Percentiles rank a stretch among this genome's conserved stretches.
These are phyloP conservation scores for Pseudoturritis turrita DNA, from an alignment of 345 rosid species.

Conservation along the genomic window DNA sequence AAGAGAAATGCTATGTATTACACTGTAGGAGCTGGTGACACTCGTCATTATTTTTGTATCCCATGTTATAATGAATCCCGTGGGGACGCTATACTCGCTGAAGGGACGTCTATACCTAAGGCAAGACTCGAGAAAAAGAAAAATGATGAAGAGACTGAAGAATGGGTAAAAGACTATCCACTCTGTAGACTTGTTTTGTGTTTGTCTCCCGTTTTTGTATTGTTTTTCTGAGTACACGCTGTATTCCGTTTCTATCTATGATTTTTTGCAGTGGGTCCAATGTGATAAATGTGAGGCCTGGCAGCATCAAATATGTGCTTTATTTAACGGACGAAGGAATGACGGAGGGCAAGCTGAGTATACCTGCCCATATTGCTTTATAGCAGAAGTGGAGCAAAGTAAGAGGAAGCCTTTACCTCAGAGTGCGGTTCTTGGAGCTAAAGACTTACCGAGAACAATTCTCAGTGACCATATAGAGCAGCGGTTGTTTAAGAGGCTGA, in stretches of 20 bases:
- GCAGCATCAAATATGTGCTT: slow-evolving; percentile 99
- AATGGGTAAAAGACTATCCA: slow-evolving; percentile 63
- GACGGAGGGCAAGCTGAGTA: slow-evolving; percentile 99
- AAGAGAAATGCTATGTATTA: slow-evolving; percentile 98
- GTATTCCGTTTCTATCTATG: slow-evolving; percentile 7
- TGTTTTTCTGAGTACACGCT: neutral
- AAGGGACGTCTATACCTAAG: slow-evolving; percentile 73
- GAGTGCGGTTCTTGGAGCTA: slow-evolving; percentile 99
- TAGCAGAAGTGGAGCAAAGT: slow-evolving; percentile 82
- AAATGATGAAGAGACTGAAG: slow-evolving; percentile 99
- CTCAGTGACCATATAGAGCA: slow-evolving; percentile 98
- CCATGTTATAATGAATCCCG: slow-evolving; percentile 98
- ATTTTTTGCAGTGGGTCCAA: slow-evolving; percentile 94
- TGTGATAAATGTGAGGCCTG: slow-evolving; percentile 99
- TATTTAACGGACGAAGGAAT: slow-evolving; percentile 96
- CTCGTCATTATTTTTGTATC: slow-evolving; percentile 93
- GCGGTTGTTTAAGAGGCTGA: slow-evolving; percentile 68
- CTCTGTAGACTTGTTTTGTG: neutral
- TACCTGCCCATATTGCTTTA: slow-evolving; percentile 98
- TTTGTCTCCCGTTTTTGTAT: neutral
- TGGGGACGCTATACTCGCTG: slow-evolving; percentile 73
- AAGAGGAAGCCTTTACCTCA: slow-evolving; percentile 92
- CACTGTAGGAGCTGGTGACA: slow-evolving; percentile 94
- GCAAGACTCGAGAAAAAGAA: slow-evolving; percentile 96
- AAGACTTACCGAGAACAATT: slow-evolving; percentile 89